Conservation (phyloP, 1,284 basidiomycete species). For the Puccinia brachypodii region DNA sequence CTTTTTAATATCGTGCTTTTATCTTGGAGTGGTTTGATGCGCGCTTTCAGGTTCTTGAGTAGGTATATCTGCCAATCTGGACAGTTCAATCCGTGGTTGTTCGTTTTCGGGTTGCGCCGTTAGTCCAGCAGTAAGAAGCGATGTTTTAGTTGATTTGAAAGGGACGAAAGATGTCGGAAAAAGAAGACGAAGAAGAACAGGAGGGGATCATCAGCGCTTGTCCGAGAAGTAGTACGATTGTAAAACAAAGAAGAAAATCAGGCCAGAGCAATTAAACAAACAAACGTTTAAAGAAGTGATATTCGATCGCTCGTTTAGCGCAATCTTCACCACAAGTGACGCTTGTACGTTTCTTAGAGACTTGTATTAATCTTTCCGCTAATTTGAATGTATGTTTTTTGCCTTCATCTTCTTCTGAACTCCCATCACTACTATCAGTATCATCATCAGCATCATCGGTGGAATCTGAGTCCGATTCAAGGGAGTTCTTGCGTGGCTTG, state of each 20-base stretch:
- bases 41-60: background rate
- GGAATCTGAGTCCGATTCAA: background rate
- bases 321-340: conserved; percentile 37
- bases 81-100: background rate
- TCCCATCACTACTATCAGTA: background rate
- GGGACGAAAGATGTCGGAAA: background rate
- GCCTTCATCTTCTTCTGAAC: background rate
- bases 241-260: background rate
- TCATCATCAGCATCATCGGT: background rate
- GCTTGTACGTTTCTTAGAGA: background rate
- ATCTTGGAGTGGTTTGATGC: background rate
- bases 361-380: background rate
- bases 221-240: no score
- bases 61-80: conserved; percentile 30
- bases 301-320: conserved; percentile 16
- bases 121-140: background rate
- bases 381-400: conserved; percentile 17
- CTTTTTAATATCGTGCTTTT: background rate
- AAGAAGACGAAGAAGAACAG: background rate
- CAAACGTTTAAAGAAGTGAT: conserved; percentile 46
- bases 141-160: background rate
- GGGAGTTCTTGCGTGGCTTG: background rate
- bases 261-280: background rate
- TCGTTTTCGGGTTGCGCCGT: background rate
- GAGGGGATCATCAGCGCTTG: background rate